Base-by-base conservation (phyloP, 2,329 filamentous ascomycete genomes). In the Davidsoniella virescens region DNA sequence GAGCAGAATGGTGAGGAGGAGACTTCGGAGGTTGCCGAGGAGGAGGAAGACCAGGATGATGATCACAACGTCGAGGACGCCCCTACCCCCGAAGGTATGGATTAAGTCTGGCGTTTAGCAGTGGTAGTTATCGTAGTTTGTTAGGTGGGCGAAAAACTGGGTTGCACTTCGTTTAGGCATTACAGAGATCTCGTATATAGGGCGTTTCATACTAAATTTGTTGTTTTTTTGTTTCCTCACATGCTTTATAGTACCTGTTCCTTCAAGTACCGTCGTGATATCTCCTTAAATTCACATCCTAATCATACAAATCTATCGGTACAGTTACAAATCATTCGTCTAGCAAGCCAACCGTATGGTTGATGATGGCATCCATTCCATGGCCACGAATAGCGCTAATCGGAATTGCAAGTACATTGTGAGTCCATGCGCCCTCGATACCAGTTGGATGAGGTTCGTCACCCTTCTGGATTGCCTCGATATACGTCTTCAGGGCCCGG, bases 351-450 rank as follows among this genome's bases (percentile, higher is more conserved):
- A 87, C 73, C 2, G 80, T 82, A 69, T 84, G 78, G 57, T 85
- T 78, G 17, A 84, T 73, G 51, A 92, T 78, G 42, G 73, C 70
- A 49, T 87, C 78, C 7, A 94, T 80, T 2, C 90, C 88, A 62
- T 95, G 80, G 4, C 84, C 85, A 52, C 82, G 76, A 55, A 95
- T 93, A 44, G 90, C 92, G 62, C 88, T 94, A 44, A 96, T 80
- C 0, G 92, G 92, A 53, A 96, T 79, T 17, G 77, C 84, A 18
- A 75, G 70, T 29, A 84, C 73, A 69, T 80, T 65, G 64, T 72
- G 64, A 60, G 67, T 65, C 81, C 81, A 75, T 7, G 70, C 70
- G 2, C 65, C 66, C 49, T 71, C 66, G 25, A 78, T 67, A 5
- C 73, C 76, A 56, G 84, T 88, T 0, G 88, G 90, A 64, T 95